Evolutionary conservation across 352 stramenopile species (phyloP), one percentile per base, ranked within the genome.

Genomic region (Phytophthora quininea): DNA sequence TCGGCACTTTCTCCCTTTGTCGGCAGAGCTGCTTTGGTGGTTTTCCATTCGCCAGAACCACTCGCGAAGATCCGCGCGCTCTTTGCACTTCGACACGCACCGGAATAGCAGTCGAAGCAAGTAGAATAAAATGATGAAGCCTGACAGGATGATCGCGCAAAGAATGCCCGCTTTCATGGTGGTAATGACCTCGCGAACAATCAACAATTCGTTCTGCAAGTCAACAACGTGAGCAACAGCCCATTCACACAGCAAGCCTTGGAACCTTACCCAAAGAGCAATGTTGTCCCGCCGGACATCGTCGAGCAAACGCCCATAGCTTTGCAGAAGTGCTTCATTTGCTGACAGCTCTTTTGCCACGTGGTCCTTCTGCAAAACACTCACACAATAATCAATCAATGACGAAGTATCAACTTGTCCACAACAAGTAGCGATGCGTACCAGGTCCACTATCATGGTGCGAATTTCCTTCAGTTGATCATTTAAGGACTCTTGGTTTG

Each of bases 161-260:
- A 95, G 61, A 50, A 95, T 95, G 14, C 79, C 84, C 24, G 83
- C 86, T 59, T 95, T 95, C 86, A 95, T 95, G 6, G 86, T 92
- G n/a, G 79, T 91, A 62, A 95, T 95, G 54, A 95, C 83, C 56
- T 92, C 80, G 9, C 84, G 86, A 19, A 95, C 79, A 24, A 92
- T 71, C 2, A 92, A 63, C 75, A 95, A 88, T 62, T 95, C 84
- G 52, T 89, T 90, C 86, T 92, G 50, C 37, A 7, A 2, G 15
- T 50, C 24, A 71, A 59, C 27, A 51, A 43, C 15, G 43, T 32
- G 38, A 24, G 11, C 43, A 52, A 48, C 14, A 54, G 29, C 9
- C 43, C 14, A 15, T 54, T 38, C 10, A 15, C 27, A 55, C 46
- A 14, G 12, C 4, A 31, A 30, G 9, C 19, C 19, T 38, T 3